Conservation (phyloP, 108 stramenopile species). For the Skeletonema potamos region DNA sequence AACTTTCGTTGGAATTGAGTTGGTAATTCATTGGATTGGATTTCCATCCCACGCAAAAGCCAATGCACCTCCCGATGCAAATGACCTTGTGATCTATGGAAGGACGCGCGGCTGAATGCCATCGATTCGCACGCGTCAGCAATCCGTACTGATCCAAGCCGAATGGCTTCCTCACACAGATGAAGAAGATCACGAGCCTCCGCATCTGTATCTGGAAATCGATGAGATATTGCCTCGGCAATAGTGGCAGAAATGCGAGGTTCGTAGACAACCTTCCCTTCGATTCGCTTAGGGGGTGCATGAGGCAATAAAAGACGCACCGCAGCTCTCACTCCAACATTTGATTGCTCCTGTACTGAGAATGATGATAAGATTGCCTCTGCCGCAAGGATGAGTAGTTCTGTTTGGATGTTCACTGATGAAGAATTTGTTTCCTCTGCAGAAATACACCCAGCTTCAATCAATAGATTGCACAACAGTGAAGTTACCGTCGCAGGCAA, state of each 20-base stretch:
- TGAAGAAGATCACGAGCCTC: slow-evolving; percentile 60
- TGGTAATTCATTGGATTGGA: slow-evolving; percentile 46
- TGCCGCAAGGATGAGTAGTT: slow-evolving; percentile 63
- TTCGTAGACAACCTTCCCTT: slow-evolving; percentile 31
- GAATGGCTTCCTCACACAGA: slow-evolving; percentile 49
- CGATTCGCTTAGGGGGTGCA: slow-evolving; percentile 41
- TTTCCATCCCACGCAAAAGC: slow-evolving; percentile 68
- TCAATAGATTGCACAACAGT: slow-evolving; percentile 60
- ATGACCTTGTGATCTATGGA: slow-evolving; percentile 30
- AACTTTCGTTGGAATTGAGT: slow-evolving; percentile 26
- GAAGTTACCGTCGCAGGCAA: slow-evolving; percentile 77
- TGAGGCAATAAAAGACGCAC: slow-evolving; percentile 65
- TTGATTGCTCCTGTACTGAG: slow-evolving; percentile 47
- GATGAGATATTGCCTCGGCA: slow-evolving; percentile 56
- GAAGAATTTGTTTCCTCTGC: slow-evolving; percentile 6
- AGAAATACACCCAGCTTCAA: slow-evolving; percentile 55
- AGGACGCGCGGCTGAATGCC: slow-evolving; percentile 50
- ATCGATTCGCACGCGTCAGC: slow-evolving; percentile 74
- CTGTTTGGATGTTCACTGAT: slow-evolving; percentile 43
- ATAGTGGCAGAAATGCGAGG: slow-evolving; percentile 55
- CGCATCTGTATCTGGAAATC: slow-evolving; percentile 62
- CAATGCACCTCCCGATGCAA: slow-evolving; percentile 51
- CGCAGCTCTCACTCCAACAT: slow-evolving; percentile 64
- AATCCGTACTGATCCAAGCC: slow-evolving; percentile 54
- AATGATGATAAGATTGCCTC: slow-evolving; percentile 79